Evolutionary conservation across 129 eudicot genomes (phyloP).

Genomic region (Tagetes erecta): DNA sequence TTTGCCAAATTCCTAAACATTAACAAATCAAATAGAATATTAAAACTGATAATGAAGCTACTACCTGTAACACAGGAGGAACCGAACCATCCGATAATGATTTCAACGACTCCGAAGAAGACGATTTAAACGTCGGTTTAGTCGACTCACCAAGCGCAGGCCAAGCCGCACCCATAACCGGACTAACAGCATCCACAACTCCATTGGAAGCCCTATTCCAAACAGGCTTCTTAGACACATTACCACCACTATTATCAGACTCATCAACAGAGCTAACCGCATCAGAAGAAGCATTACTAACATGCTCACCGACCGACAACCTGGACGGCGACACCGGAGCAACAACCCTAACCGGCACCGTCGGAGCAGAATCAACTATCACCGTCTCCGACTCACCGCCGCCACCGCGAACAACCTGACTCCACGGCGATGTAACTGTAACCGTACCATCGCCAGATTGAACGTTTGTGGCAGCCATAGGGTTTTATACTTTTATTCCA

Average conservation of each 20-base stretch:
- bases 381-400: slow-evolving; percentile 35
- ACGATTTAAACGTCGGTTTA: slow-evolving; percentile 55
- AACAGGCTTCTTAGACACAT: slow-evolving; percentile 58
- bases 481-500: slow-evolving; percentile 17
- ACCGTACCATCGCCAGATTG: slow-evolving; percentile 34
- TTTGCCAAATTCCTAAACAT: slow-evolving; percentile 7
- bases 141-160: slow-evolving; percentile 84
- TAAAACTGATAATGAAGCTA: neutral
- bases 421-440: slow-evolving; percentile 48
- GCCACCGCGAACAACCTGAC: slow-evolving; percentile 49
- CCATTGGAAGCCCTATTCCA: slow-evolving; percentile 73
- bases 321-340: slow-evolving; percentile 33
- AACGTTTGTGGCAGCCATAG: slow-evolving; percentile 42
- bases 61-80: slow-evolving; percentile 50
- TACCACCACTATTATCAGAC: slow-evolving; percentile 32
- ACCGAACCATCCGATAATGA: slow-evolving; percentile 47
- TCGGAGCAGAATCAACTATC: slow-evolving; percentile 22
- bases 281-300: slow-evolving; percentile 20
- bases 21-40: neutral
- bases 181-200: slow-evolving; percentile 45
- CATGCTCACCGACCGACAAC: slow-evolving; percentile 28
- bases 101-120: slow-evolving; percentile 56
- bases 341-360: slow-evolving; percentile 3
- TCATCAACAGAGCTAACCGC: slow-evolving; percentile 27
- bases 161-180: slow-evolving; percentile 75